Percentiles rank a stretch among this genome's conserved stretches.
phyloP scores from a whole-genome alignment of 345 rosid genomes.

The Sisymbrium altissimum region DNA sequence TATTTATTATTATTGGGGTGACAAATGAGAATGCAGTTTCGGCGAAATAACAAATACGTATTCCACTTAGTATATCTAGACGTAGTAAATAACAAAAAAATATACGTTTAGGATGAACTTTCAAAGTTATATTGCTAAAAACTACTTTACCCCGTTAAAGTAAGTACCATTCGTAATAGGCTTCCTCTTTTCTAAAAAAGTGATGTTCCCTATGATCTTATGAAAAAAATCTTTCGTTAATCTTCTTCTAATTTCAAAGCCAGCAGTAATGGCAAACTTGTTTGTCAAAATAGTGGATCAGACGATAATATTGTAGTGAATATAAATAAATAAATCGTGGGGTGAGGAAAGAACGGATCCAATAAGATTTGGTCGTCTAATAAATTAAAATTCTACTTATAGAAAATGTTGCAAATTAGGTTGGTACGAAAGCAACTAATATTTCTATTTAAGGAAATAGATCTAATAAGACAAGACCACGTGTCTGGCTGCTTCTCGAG shows the following conservation, averaged over 20 bases:
- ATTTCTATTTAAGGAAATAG: slow-evolving; percentile 30
- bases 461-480: slow-evolving; percentile 36
- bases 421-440: slow-evolving; percentile 33
- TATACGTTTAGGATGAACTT: slow-evolving; percentile 10
- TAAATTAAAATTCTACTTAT: slow-evolving; percentile 28
- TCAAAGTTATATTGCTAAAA: background rate
- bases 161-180: slow-evolving; percentile 20
- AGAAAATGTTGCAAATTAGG: slow-evolving; percentile 34
- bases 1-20: background rate
- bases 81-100: slow-evolving; percentile 6
- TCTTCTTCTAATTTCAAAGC: slow-evolving; percentile 20
- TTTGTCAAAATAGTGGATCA: background rate
- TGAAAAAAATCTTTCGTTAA: background rate
- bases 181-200: slow-evolving; percentile 12
- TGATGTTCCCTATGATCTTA: slow-evolving; percentile 13
- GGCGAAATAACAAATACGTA: background rate
- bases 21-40: background rate
- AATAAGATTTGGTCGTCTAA: slow-evolving; percentile 36
- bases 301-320: slow-evolving; percentile 4
- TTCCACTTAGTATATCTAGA: background rate
- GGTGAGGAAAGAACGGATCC: slow-evolving; percentile 29
- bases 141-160: slow-evolving; percentile 10
- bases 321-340: background rate
- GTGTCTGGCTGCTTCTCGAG: slow-evolving; percentile 28
- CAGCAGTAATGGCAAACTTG: slow-evolving; percentile 18